These are phyloP conservation scores for Cadophora gregata DNA, from an alignment of 2,329 filamentous ascomycete species.

Conservation along the genomic window DNA sequence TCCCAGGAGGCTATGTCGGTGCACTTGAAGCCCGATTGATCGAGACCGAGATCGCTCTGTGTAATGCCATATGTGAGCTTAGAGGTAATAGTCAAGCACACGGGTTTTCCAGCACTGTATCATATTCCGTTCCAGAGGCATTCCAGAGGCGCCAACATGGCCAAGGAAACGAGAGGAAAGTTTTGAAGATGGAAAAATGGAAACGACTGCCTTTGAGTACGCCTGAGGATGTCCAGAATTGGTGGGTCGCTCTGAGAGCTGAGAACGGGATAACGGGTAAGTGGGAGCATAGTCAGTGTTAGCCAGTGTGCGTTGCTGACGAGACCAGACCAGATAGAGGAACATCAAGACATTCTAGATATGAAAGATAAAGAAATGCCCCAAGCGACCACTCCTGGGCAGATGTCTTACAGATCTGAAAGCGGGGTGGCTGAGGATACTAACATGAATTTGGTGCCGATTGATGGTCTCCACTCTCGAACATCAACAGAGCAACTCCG, in stretches of 20 bases:
- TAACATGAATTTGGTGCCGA: not conserved
- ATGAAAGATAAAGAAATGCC: not conserved
- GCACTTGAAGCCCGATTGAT: constrained; percentile 47
- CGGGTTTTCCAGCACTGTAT: not conserved
- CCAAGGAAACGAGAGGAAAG: constrained; percentile 13
- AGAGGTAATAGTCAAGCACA: not conserved
- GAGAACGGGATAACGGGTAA: constrained; percentile 1
- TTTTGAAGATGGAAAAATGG: constrained; percentile 12
- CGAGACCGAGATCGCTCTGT: constrained; percentile 42
- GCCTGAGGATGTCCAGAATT: constrained; percentile 13
- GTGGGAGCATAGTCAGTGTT: not conserved
- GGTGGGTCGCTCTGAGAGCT: constrained; percentile 3
- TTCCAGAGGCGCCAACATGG: not conserved
- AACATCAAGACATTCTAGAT: not conserved
- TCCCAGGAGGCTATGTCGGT: constrained; percentile 49
- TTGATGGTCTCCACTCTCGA: not conserved
- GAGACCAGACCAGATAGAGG: not conserved
- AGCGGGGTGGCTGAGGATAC: not conserved
- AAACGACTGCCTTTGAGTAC: constrained; percentile 14
- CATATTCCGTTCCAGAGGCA: not conserved
- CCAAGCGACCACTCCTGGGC: not conserved
- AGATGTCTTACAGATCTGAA: not conserved
- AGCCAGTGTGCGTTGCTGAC: not conserved
- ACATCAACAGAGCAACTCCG: not conserved
- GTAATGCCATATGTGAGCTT: constrained; percentile 31